Conservation (phyloP, 345 rosid genomes). For the Orychophragmus violaceus region DNA sequence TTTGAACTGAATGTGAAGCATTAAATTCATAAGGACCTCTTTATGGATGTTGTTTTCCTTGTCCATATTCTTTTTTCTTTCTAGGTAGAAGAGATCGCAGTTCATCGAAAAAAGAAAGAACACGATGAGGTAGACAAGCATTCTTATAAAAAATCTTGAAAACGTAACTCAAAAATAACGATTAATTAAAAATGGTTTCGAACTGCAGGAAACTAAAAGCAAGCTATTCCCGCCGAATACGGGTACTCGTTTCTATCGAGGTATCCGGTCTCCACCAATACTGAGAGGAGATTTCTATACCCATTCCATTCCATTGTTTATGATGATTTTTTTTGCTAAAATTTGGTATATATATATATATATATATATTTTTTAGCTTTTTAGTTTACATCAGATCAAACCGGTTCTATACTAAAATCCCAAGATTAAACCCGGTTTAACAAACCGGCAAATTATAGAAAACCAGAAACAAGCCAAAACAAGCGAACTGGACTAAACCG, state of each 20-base stretch:
- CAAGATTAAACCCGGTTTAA: no score
- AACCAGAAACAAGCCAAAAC: no score
- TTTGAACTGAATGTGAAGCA: constrained; percentile 36
- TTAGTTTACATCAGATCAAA: no score
- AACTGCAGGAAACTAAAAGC: neutral
- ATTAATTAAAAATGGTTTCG: neutral
- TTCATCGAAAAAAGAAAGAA: constrained; percentile 5
- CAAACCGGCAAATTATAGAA: no score
- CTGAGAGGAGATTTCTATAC: no score
- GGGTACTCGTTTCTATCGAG: constrained; percentile 12
- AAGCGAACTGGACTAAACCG: no score
- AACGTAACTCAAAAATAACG: neutral
- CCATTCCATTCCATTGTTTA: no score
- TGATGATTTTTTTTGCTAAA: no score
- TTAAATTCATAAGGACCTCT: constrained; percentile 19
- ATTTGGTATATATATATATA: no score
- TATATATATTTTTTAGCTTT: no score
- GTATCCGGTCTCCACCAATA: constrained; percentile 11
- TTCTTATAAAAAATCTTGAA: constrained; percentile 20
- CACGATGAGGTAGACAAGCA: constrained; percentile 15
- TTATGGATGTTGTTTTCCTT: constrained; percentile 28
- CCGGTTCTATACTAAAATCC: no score
- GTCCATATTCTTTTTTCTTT: constrained; percentile 5
- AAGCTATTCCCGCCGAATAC: constrained; percentile 12
- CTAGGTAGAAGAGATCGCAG: constrained; percentile 17